Conservation (phyloP, 345 rosid species). For the Anastatica hierochuntica region DNA sequence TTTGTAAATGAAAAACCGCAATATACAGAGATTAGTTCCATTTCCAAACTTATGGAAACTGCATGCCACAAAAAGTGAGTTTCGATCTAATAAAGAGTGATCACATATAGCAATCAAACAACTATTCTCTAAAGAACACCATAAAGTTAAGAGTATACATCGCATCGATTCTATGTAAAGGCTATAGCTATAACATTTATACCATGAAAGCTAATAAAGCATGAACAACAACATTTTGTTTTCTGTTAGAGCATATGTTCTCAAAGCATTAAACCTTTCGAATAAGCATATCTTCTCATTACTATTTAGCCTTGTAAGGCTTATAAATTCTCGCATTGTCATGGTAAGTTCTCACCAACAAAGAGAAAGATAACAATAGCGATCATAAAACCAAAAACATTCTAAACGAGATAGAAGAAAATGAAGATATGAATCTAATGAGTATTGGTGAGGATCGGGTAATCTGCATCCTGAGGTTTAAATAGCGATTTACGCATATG, state of each 20-base stretch:
- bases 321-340: constrained; percentile 15
- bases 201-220: neutral
- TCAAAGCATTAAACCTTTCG: constrained; percentile 26
- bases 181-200: no score
- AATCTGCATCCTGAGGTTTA: constrained; percentile 37
- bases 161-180: no score
- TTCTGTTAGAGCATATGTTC: constrained; percentile 20
- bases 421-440: neutral
- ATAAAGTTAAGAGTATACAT: no score
- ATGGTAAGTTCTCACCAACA: neutral
- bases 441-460: constrained; percentile 29
- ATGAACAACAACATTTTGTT: constrained; percentile 2
- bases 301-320: neutral
- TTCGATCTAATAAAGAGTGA: no score
- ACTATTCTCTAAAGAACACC: no score
- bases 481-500: neutral
- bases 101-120: no score
- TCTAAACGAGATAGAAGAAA: neutral
- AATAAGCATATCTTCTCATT: constrained; percentile 23
- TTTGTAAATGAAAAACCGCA: no score
- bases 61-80: no score
- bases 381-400: neutral
- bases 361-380: neutral
- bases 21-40: no score
- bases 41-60: no score